A percentile compares a stretch with the other conserved stretches of the same genome.
phyloP scores from a whole-genome alignment of 305 asterid genomes.

The Petunia hybrid region DNA sequence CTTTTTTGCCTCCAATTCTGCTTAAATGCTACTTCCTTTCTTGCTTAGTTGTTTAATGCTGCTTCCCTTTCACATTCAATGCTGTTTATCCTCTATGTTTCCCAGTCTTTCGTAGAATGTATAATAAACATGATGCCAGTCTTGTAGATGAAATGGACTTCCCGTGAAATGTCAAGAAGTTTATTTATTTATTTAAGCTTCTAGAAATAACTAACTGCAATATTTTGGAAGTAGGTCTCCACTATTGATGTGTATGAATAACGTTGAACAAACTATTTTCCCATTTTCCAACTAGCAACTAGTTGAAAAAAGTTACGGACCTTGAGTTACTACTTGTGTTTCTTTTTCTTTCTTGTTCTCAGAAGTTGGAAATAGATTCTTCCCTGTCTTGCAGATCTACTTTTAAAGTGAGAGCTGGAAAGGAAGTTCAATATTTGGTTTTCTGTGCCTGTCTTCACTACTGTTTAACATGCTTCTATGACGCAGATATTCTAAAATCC shows the following conservation, averaged over 20 bases:
- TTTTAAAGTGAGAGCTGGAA: neutral
- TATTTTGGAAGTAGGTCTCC: neutral
- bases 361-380: neutral
- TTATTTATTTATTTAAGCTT: neutral
- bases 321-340: neutral
- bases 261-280: neutral
- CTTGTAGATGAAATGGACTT: neutral
- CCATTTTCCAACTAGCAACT: neutral
- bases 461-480: neutral
- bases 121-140: constrained; percentile 1
- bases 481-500: constrained; percentile 15
- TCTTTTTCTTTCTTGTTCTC: neutral
- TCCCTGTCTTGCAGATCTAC: neutral
- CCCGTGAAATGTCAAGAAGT: neutral
- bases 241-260: neutral
- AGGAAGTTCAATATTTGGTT: constrained; percentile 7
- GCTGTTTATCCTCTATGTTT: neutral
- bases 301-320: neutral
- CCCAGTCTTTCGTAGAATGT: neutral
- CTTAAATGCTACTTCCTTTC: neutral
- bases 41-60: neutral
- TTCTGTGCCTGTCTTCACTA: neutral
- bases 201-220: neutral
- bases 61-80: neutral
- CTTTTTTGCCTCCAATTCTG: neutral